These are phyloP conservation scores for Stemphylium lycopersici DNA, from an alignment of 2,329 filamentous ascomycete genomes.

Conservation along the genomic window DNA sequence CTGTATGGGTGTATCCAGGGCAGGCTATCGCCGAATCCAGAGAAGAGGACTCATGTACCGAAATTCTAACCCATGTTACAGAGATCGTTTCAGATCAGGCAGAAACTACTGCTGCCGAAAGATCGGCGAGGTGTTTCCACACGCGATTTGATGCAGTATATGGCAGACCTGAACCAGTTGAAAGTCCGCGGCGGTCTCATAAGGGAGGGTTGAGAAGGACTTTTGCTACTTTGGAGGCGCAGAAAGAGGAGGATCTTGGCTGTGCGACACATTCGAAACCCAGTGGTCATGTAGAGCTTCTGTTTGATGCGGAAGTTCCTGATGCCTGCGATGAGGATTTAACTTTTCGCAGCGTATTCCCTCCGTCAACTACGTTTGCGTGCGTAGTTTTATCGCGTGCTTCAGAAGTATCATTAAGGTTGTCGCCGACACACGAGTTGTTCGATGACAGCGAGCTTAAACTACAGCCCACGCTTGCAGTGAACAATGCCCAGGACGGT, in stretches of 20 bases:
- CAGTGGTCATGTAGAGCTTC: background rate
- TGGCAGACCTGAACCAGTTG: too few species aligned
- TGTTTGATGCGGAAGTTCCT: slow-evolving; percentile 5
- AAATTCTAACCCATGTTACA: background rate
- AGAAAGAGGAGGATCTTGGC: background rate
- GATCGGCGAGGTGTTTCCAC: too few species aligned
- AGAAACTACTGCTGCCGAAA: background rate
- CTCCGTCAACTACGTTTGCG: background rate
- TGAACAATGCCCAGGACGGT: too few species aligned
- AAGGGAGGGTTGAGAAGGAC: too few species aligned
- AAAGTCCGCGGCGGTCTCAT: too few species aligned
- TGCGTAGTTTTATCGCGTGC: too few species aligned
- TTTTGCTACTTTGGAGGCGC: background rate
- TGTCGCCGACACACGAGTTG: too few species aligned
- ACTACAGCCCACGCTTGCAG: too few species aligned
- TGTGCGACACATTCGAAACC: background rate
- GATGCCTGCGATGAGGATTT: background rate
- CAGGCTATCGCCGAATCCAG: background rate
- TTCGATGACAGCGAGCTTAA: too few species aligned
- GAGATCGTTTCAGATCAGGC: background rate
- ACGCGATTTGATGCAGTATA: too few species aligned
- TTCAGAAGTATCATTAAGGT: too few species aligned
- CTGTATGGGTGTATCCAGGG: background rate
- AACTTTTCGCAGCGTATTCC: background rate
- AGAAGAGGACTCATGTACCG: background rate